These are phyloP conservation scores for Xylaria sp. DNA, from an alignment of 2,329 filamentous ascomycete genomes.

Conservation along the genomic window DNA sequence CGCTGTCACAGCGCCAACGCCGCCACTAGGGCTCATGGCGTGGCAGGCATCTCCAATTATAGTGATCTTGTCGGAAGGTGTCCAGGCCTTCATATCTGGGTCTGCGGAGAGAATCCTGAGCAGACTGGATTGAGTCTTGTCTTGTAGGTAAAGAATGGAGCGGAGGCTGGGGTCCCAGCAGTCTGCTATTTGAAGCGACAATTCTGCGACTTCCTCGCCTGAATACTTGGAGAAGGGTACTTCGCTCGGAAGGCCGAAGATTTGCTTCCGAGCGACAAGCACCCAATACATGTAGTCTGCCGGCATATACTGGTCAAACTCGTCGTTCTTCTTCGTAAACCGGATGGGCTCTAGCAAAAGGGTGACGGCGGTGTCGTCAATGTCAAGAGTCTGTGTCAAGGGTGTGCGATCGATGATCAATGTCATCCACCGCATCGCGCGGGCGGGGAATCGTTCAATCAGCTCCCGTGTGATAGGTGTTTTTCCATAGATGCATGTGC, in stretches of 20 bases:
- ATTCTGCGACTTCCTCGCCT: constrained; percentile 10
- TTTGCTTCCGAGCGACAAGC: constrained; percentile 25
- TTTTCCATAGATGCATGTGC: constrained; percentile 48
- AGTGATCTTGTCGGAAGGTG: constrained; percentile 9
- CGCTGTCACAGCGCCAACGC: constrained; percentile 31
- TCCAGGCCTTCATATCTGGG: constrained; percentile 11
- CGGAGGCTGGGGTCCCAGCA: constrained; percentile 21
- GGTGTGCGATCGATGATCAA: constrained; percentile 17
- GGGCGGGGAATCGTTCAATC: constrained; percentile 19
- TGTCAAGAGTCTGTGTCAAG: constrained; percentile 4
- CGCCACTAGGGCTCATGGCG: constrained; percentile 28
- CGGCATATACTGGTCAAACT: constrained; percentile 18
- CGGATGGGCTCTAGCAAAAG: constrained; percentile 24
- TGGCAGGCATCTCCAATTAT: constrained; percentile 22
- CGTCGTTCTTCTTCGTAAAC: constrained; percentile 14
- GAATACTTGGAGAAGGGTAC: constrained; percentile 7
- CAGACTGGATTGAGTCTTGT: constrained; percentile 5
- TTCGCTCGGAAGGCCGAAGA: constrained; percentile 9
- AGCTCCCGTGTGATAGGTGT: constrained; percentile 42
- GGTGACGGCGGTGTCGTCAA: constrained; percentile 32
- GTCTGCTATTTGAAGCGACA: constrained; percentile 17
- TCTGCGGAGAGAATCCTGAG: constrained; percentile 10
- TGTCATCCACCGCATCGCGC: constrained; percentile 5
- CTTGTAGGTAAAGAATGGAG: constrained; percentile 17
- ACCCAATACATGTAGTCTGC: constrained; percentile 46